Percentiles rank a stretch among this genome's conserved stretches.
Evolutionary conservation across 2,329 filamentous ascomycete genomes (phyloP).

Genomic region (Calonectria pteridis): DNA sequence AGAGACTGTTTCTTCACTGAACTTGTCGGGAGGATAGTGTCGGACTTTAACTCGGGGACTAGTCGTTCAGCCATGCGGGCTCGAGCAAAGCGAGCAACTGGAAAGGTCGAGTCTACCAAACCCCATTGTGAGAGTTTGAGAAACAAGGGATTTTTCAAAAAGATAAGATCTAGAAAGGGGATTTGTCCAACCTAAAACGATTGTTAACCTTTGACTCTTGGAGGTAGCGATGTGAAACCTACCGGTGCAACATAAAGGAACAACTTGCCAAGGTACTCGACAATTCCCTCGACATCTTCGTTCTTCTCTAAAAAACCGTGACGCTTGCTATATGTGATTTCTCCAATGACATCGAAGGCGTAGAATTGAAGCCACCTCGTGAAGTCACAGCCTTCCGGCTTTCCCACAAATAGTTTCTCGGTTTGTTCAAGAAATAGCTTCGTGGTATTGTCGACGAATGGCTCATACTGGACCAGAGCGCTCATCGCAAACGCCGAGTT

Average conservation of each 20-base stretch:
- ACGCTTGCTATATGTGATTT: conserved; percentile 81
- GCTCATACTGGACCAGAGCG: conserved; percentile 81
- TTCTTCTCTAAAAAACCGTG: conserved; percentile 82
- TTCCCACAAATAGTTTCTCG: conserved; percentile 64
- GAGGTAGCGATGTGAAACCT: fast-evolving
- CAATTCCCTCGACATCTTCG: conserved; percentile 80
- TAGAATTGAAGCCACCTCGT: conserved; percentile 83
- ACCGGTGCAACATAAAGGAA: conserved; percentile 80
- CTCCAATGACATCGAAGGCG: conserved; percentile 85
- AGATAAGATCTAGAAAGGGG: conserved; percentile 75
- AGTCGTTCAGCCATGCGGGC: conserved; percentile 76
- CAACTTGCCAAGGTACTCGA: conserved; percentile 72
- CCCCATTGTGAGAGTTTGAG: conserved; percentile 77
- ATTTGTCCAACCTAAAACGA: conserved; percentile 75
- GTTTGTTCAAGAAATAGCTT: conserved; percentile 77
- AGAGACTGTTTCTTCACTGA: conserved; percentile 52
- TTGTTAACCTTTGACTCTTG: neutral
- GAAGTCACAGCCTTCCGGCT: conserved; percentile 64
- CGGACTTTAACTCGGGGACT: conserved; percentile 53
- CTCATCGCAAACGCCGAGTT: conserved; percentile 85
- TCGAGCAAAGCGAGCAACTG: conserved; percentile 79
- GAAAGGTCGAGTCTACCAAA: conserved; percentile 76
- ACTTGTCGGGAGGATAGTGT: conserved; percentile 48
- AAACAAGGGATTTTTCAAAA: conserved; percentile 81
- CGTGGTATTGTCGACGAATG: conserved; percentile 81